Conservation (phyloP, 352 stramenopile species). For the Phytophthora ramorum region DNA sequence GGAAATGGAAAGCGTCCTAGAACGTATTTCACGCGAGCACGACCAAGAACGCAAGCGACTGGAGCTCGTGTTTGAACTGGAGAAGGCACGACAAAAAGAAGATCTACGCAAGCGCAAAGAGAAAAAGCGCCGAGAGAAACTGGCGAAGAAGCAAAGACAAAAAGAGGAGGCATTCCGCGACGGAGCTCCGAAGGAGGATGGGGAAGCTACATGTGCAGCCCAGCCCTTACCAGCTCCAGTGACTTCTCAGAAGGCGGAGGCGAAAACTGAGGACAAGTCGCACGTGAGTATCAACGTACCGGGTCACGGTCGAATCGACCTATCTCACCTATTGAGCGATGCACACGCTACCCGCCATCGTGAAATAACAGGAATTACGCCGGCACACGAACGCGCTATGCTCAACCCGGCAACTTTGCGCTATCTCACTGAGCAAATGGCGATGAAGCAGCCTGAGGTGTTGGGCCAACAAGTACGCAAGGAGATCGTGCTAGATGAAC, state of each 20-base stretch:
- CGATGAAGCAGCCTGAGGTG: constrained; percentile 45
- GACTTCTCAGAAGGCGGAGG: constrained; percentile 36
- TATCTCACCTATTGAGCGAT: constrained; percentile 62
- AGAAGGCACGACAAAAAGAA: constrained; percentile 75
- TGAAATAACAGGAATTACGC: constrained; percentile 41
- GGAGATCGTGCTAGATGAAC: constrained; percentile 52
- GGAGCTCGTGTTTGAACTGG: constrained; percentile 69
- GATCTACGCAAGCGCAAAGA: constrained; percentile 73
- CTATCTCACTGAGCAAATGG: constrained; percentile 64
- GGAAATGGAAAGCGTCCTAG: constrained; percentile 65
- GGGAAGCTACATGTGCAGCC: constrained; percentile 1
- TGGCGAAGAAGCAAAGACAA: constrained; percentile 58
- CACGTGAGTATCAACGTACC: constrained; percentile 46
- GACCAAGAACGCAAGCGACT: constrained; percentile 67
- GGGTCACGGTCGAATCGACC: constrained; percentile 53
- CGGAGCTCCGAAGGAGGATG: constrained; percentile 16
- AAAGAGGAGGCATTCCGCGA: constrained; percentile 14
- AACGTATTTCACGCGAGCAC: constrained; percentile 72
- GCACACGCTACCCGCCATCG: constrained; percentile 50
- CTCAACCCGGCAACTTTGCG: constrained; percentile 64
- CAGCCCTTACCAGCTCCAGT: constrained; percentile 23
- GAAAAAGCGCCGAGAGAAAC: constrained; percentile 59
- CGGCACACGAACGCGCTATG: constrained; percentile 42
- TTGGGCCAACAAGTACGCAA: constrained; percentile 22
- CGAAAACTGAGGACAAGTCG: constrained; percentile 27